Evolutionary conservation across 1,284 basidiomycete species (phyloP).

Genomic region (Ceratobasidium theobromae): DNA sequence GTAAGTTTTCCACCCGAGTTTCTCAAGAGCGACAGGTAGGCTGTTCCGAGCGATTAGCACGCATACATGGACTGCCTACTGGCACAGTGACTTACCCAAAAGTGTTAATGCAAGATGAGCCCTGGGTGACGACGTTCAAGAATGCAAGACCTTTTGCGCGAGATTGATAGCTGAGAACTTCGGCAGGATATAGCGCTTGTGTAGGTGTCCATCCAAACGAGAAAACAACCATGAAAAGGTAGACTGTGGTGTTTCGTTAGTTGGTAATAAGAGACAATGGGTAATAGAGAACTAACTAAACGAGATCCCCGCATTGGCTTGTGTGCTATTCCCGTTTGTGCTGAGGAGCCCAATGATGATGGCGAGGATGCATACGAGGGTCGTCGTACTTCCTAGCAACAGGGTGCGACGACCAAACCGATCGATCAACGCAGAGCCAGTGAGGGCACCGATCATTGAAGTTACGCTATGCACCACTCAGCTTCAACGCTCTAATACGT

Average conservation of each 20-base stretch:
- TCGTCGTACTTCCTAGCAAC: slow-evolving; percentile 45
- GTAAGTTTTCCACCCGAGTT: slow-evolving; percentile 54
- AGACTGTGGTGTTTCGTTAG: background rate
- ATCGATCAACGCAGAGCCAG: slow-evolving; percentile 50
- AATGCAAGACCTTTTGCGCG: slow-evolving; percentile 51
- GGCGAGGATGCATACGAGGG: slow-evolving; percentile 47
- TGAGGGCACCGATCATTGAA: slow-evolving; percentile 33
- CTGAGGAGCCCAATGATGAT: slow-evolving; percentile 52
- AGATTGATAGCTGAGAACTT: slow-evolving; percentile 54
- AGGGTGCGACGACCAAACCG: slow-evolving; percentile 49
- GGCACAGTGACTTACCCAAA: slow-evolving; percentile 41
- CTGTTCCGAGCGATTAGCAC: slow-evolving; percentile 37
- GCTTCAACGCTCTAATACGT: background rate
- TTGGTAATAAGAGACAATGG: background rate
- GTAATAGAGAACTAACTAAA: background rate
- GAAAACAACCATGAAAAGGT: slow-evolving; percentile 45
- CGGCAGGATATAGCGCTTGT: slow-evolving; percentile 58
- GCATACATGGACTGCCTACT: background rate
- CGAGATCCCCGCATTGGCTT: slow-evolving; percentile 33
- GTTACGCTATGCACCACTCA: slow-evolving; percentile 22
- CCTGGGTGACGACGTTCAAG: slow-evolving; percentile 47
- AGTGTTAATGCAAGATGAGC: slow-evolving; percentile 51
- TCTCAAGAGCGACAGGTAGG: slow-evolving; percentile 51
- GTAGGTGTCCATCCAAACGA: slow-evolving; percentile 59
- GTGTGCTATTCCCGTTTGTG: slow-evolving; percentile 4